Evolutionary conservation across 345 rosid genomes (phyloP), one percentile per base, ranked within the genome.

Genomic region (Hevea brasiliensis): DNA sequence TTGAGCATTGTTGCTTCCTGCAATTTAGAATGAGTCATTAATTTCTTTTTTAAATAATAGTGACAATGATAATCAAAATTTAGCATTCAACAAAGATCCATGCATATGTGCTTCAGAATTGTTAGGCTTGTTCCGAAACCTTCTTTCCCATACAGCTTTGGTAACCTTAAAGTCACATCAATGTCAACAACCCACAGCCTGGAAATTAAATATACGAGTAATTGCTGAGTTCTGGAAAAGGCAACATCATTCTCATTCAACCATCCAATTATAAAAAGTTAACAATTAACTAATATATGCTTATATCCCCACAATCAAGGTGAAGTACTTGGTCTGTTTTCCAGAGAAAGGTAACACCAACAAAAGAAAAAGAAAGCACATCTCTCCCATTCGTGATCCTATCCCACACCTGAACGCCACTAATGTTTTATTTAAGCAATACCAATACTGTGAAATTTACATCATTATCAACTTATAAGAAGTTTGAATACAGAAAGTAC

Each of bases 1-100:
- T 44, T 90, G 74, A 68, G 77, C 83, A 82, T 77, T 84, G 61
- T 74, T 65, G 60, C 78, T 87, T 77, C 89, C 97, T 93, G 89
- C 79, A 60, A 82, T 32, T 81, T 66, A 66, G 65, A 79, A 21
- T 8, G 65, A 53, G 24, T 40, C 29, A 47, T 1, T 48, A 57
- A 53, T 35, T 54, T 40, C 55, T 50, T 15, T 15, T 44, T 18
- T 7, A 26, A 10, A 11, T 59, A 12, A 61, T 35, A 10, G 29
- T 0, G 21, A 24, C 27, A 64, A 8, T 37, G 14, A 23, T 40
- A 35, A 50, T 54, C 14, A 66, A 66, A 27, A 66, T 1, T 24
- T 9, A 26, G 42, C 24, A n/a, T 63, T 23, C 21, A 44, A 14
- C 18, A 45, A 45, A 26, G 4, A 71, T 45, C 37, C 57, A 60